A percentile compares a stretch with the other conserved stretches of the same genome.
phyloP scores from a whole-genome alignment of 805 yeast genomes.

The Saturnispora quitensis region DNA sequence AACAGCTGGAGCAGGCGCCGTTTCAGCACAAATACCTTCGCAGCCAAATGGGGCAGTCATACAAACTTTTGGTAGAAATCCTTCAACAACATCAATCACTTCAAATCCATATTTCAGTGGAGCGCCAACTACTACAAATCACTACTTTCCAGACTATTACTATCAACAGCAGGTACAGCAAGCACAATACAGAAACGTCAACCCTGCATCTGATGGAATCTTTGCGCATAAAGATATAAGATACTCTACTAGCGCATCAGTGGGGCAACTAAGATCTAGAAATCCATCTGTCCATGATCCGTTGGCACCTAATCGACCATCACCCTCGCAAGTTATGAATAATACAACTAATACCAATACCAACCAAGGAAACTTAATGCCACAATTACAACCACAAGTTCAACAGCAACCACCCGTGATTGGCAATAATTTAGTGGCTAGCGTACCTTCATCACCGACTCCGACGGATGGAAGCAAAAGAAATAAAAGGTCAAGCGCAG shows the following conservation, averaged over 20 bases:
- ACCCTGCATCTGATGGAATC: slow-evolving; percentile 11
- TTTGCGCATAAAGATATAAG: slow-evolving; percentile 26
- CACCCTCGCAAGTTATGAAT: neutral
- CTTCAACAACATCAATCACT: slow-evolving; percentile 14
- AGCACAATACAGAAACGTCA: slow-evolving; percentile 13
- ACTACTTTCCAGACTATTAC: slow-evolving; percentile 9
- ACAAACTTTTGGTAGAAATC: slow-evolving; percentile 13
- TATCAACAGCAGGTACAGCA: slow-evolving; percentile 9
- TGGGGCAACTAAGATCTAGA: slow-evolving; percentile 23
- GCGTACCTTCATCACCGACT: neutral
- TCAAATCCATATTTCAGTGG: slow-evolving; percentile 14
- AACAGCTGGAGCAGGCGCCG: slow-evolving; percentile 3
- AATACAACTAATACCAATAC: neutral
- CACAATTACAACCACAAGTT: neutral
- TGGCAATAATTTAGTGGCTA: neutral
- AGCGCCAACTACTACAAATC: neutral
- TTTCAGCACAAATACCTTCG: neutral
- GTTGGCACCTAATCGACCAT: slow-evolving; percentile 13
- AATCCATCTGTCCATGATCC: slow-evolving; percentile 34
- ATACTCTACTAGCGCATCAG: slow-evolving; percentile 16
- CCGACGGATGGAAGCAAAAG: neutral
- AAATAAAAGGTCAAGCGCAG: slow-evolving; percentile 4
- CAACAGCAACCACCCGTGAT: neutral
- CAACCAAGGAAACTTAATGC: neutral
- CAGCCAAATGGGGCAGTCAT: neutral